Base-by-base conservation (phyloP, 148 eudicot species). In the Rhododendron kiyosumense region DNA sequence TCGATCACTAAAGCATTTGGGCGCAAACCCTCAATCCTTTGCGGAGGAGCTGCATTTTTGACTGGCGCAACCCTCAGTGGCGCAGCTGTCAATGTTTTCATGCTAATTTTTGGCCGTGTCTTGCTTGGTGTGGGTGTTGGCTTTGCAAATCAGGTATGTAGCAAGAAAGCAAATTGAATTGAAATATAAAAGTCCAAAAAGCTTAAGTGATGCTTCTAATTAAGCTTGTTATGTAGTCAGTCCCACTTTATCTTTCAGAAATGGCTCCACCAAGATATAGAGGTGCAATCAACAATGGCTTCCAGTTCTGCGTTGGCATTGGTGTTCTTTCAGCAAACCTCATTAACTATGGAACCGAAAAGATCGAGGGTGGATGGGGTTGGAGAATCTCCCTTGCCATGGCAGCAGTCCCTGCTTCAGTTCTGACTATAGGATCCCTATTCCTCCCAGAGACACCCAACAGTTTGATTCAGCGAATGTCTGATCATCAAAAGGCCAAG, bases 61-160 rank as follows among this genome's bases (percentile, higher is more conserved):
- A 88, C 84, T 2, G 93, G 93, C 24, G 83, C 91, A 11, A 83
- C 87, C 43, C 59, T 90, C 30, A 81, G 89, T 54, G 90, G 89
- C 28, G 78, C 87, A 12, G 91, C 92, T 43, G 24, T 67, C 11
- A 85, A 90, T 78, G n/a, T 92, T n/a, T 85, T 84, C 46, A 89
- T 90, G 92, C 89, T 92, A 54, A 92, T 90, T 15, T 79, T 88
- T 61, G 92, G 93, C 43, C 91, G 92, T 12, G 74, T 92, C 36
- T 57, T 92, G 77, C 92, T 92, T 79, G 93, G 93, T 18, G 38
- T 90, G 52, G 93, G 93, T 4, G 87, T 92, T 71, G 93, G 92
- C 48, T 92, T 92, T 49, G 86, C 93, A 26, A 90, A 90, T 83
- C 92, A 92, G 92, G 93, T 88, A 87, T 17, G 18, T 80, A 30